phyloP scores from a whole-genome alignment of 129 eudicot genomes.

The Deinandra increscens region DNA sequence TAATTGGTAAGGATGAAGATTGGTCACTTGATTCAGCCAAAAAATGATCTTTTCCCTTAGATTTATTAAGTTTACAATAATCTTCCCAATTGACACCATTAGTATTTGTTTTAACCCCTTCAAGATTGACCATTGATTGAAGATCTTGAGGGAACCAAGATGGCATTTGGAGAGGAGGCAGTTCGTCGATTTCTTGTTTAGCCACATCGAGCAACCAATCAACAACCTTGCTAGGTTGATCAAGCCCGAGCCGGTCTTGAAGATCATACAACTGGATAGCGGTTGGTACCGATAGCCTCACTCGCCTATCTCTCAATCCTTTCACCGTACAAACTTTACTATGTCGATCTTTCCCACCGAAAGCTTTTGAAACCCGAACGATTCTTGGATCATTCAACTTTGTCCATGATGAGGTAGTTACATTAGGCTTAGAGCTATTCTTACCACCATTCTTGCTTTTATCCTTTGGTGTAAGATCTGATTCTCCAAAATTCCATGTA shows the following conservation, averaged over 20 bases:
- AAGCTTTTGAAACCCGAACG: slow-evolving; percentile 80
- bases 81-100: slow-evolving; percentile 39
- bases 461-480: slow-evolving; percentile 30
- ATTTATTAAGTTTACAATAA: slow-evolving; percentile 25
- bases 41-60: slow-evolving; percentile 40
- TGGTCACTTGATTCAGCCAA: slow-evolving; percentile 33
- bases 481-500: slow-evolving; percentile 30
- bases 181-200: slow-evolving; percentile 71
- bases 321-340: slow-evolving; percentile 89
- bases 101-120: slow-evolving; percentile 17
- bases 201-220: slow-evolving; percentile 87
- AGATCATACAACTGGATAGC: slow-evolving; percentile 89
- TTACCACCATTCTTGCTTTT: slow-evolving; percentile 31
- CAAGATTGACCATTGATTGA: slow-evolving; percentile 32
- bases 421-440: slow-evolving; percentile 22
- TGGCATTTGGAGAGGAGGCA: slow-evolving; percentile 84
- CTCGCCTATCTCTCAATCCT: slow-evolving; percentile 82
- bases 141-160: slow-evolving; percentile 33
- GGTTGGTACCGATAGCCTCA: slow-evolving; percentile 80
- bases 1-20: slow-evolving; percentile 30
- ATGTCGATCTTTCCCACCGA: slow-evolving; percentile 91
- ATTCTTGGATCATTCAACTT: slow-evolving; percentile 78
- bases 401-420: slow-evolving; percentile 66
- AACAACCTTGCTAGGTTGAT: slow-evolving; percentile 85
- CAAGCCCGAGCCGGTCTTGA: slow-evolving; percentile 84